phyloP scores from a whole-genome alignment of 768 basidiomycete genomes.

The Boletus sensibilis region DNA sequence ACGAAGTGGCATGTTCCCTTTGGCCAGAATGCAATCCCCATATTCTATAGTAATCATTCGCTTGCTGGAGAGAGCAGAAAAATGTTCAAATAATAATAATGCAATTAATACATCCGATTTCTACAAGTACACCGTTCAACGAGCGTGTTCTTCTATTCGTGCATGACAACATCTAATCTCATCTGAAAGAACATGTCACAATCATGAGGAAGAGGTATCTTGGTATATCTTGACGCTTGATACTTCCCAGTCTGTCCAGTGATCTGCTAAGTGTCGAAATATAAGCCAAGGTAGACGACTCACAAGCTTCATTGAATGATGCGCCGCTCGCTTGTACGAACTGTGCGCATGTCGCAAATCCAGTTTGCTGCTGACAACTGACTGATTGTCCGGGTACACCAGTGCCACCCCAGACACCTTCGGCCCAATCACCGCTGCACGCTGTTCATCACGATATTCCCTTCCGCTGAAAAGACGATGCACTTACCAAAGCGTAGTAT shows the following conservation, averaged over 20 bases:
- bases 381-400: conserved; percentile 83
- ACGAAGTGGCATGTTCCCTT: background rate
- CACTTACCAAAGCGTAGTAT: conserved; percentile 76
- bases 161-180: conserved; percentile 5
- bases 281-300: conserved; percentile 34
- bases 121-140: conserved; percentile 21
- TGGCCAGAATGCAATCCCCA: background rate
- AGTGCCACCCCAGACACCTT: conserved; percentile 65
- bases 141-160: conserved; percentile 12
- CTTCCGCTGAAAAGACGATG: conserved; percentile 6
- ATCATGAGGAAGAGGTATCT: conserved; percentile 28
- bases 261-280: conserved; percentile 1
- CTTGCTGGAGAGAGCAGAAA: background rate
- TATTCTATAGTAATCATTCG: background rate
- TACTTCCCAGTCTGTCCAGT: conserved; percentile 73
- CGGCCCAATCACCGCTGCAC: conserved; percentile 85
- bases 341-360: conserved; percentile 74
- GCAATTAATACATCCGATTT: conserved; percentile 20
- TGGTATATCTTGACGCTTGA: conserved; percentile 74
- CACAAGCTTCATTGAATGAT: conserved; percentile 75
- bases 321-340: conserved; percentile 74
- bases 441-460: conserved; percentile 4
- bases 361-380: conserved; percentile 83
- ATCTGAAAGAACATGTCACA: background rate
- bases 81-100: conserved; percentile 15